These are phyloP conservation scores for Phaeosphaeria sp. DNA, from an alignment of 2,329 filamentous ascomycete genomes.

Conservation along the genomic window DNA sequence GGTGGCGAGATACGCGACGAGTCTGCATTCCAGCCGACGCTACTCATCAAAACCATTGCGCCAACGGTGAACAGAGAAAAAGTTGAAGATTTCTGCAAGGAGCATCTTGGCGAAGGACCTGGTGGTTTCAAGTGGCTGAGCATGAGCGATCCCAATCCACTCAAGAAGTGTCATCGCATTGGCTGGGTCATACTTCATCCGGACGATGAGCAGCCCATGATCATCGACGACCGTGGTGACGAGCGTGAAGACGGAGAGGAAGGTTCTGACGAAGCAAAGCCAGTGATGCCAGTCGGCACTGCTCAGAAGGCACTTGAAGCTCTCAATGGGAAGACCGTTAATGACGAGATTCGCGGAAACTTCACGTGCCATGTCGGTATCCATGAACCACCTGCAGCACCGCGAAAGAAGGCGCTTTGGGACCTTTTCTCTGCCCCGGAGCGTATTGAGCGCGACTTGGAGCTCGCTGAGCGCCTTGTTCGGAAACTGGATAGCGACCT, in stretches of 20 bases:
- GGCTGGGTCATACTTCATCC: conserved; percentile 98
- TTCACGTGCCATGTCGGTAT: conserved; percentile 98
- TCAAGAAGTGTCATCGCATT: conserved; percentile 96
- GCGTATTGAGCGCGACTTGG: conserved; percentile 87
- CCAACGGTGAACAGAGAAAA: conserved; percentile 94
- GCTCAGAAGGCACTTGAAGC: conserved; percentile 89
- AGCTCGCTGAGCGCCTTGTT: conserved; percentile 81
- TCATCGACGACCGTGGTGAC: conserved; percentile 73
- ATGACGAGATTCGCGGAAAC: conserved; percentile 90
- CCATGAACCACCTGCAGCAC: conserved; percentile 84
- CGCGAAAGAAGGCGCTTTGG: conserved; percentile 94
- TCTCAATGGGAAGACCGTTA: conserved; percentile 97
- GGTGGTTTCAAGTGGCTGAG: conserved; percentile 96
- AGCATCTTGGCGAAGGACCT: conserved; percentile 87
- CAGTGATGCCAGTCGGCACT: conserved; percentile 55
- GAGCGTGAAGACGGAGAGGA: conserved; percentile 68
- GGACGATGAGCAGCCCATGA: conserved; percentile 67
- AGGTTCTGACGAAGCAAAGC: conserved; percentile 63
- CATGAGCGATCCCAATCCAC: conserved; percentile 93
- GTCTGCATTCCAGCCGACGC: conserved; percentile 83
- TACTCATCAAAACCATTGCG: conserved; percentile 97
- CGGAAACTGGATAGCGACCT: conserved; percentile 85
- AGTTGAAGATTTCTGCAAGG: conserved; percentile 91
- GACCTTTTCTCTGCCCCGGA: conserved; percentile 95
- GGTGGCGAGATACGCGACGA: conserved; percentile 91